phyloP scores from a whole-genome alignment of 2,329 filamentous ascomycete species.

The Tolypocladium tropicale region DNA sequence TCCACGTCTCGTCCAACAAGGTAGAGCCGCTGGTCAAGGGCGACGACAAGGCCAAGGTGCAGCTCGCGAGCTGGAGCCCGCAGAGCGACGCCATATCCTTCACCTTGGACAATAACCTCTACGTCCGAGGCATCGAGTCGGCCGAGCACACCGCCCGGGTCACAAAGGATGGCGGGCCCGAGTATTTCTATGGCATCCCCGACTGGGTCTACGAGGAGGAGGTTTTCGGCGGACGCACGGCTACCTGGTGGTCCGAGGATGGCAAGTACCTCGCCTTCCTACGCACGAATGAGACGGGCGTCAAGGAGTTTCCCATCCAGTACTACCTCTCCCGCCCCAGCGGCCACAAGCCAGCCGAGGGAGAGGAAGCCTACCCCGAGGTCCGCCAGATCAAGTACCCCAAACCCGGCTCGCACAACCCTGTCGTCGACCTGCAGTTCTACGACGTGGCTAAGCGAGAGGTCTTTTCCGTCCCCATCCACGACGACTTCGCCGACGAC shows the following conservation, averaged over 20 bases:
- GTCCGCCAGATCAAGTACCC: conserved; percentile 92
- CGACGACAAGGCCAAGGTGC: conserved; percentile 55
- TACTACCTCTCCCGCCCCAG: conserved; percentile 87
- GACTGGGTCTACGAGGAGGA: conserved; percentile 89
- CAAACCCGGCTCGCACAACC: conserved; percentile 89
- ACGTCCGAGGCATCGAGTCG: conserved; percentile 49
- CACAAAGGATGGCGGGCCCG: conserved; percentile 74
- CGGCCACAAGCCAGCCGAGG: conserved; percentile 51
- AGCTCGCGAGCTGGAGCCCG: conserved; percentile 85
- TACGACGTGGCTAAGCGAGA: conserved; percentile 73
- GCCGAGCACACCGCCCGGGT: conserved; percentile 53
- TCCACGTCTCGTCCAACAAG: conserved; percentile 73
- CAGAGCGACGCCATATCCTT: conserved; percentile 81
- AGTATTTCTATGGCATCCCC: conserved; percentile 91
- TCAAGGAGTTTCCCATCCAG: conserved; percentile 85
- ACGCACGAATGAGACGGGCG: conserved; percentile 83
- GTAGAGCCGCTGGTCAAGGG: conserved; percentile 68
- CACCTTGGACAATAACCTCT: conserved; percentile 84
- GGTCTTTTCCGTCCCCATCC: conserved; percentile 68
- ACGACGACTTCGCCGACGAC: conserved; percentile 67
- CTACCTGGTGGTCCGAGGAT: conserved; percentile 91
- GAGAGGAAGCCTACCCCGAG: conserved; percentile 84
- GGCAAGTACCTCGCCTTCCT: conserved; percentile 86
- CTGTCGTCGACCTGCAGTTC: conserved; percentile 77
- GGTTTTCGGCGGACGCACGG: conserved; percentile 61